Evolutionary conservation across 148 eudicot genomes (phyloP), one percentile per base, ranked within the genome.

Genomic region (Persicaria maculosa): DNA sequence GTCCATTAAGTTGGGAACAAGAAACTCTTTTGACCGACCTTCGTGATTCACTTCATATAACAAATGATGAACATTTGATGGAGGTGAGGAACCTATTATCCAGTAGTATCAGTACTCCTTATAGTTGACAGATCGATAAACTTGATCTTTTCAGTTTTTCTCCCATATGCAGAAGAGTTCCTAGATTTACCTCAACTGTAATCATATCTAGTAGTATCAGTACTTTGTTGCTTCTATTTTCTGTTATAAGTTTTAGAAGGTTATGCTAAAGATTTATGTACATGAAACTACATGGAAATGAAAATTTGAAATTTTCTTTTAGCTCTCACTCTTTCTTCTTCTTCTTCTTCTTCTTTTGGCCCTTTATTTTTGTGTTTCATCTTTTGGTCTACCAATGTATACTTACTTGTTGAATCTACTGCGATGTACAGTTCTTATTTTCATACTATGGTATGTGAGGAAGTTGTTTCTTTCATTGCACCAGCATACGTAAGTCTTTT

Each of bases 1-100:
- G 97, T 76, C 91, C 93, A 47, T 84, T 91, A 85, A 91, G 90
- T 85, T 91, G 97, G 97, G 97, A 89, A 81, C 88, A 88, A 52
- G 97, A 91, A 85, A 78, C 86, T 46, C 81, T 89, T 78, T 84
- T 91, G 81, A 91, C 97, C 52, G 84, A 89, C 83, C 97, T 91
- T 79, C 93, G 97, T 74, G 77, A 89, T 83, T 86, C 84, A 55
- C 90, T 91, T 72, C 86, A 88, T 86, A 89, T 91, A 78, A 87
- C 97, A 80, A 89, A 82, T 81, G 97, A 91, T 85, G 92, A 91
- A 82, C 97, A 91, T 85, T 85, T 91, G 88, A 79, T 84, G 83
- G 93, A 87, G 88, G 74, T 91, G 80, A 89, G 87, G 82, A 85
- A 77, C 74, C 83, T 91, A 85, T 75, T 86, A 72, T 85, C 93